Base-by-base conservation (phyloP, 768 basidiomycete genomes). In the Amanita phalloides region DNA sequence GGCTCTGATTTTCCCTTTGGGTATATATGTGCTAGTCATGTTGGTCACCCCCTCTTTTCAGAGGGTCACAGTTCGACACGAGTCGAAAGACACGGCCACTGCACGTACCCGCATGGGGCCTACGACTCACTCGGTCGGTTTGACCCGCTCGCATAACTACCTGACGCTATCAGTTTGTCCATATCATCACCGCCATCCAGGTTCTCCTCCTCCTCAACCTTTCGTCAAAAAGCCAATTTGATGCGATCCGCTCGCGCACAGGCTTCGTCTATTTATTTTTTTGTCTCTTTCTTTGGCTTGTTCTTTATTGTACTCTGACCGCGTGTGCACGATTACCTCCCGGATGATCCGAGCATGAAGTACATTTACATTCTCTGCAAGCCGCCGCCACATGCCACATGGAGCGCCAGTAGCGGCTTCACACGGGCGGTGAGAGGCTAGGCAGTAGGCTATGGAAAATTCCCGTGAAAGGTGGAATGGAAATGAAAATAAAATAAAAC, bases 211-310 rank as follows among this genome's bases (percentile, higher is more conserved):
- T 47, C 13, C n/a, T 36, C 26, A 44, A 30, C 43, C 26, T 47
- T 35, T 48, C 36, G 46, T 48, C 46, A 48, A 48, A 50, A 50
- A 50, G 49, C 11, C 49, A 50, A 50, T 33, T 50, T 50, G 49
- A 50, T 50, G 30, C 49, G 49, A 50, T 50, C 49, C 49, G 49
- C 49, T 20, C 43, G 28, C 4, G 6, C 21, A 38, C 21, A 30
- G 23, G 23, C 30, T 42, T 49, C 37, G 17, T 49, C 48, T 30
- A 10, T 25, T 39, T 37, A 5, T 49, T 26, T 35, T 49, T 25
- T 38, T 41, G 0, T 28, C 7, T 48, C 8, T 37, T 36, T 23
- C 13, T 35, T n/a, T 23, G 6, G 7, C 10, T 37, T 17, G 20
- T n/a, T 14, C 32, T 48, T 21, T 38, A 28, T 39, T 49, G 48